phyloP scores from a whole-genome alignment of 2,329 filamentous ascomycete genomes.

The Colletotrichum lupini region DNA sequence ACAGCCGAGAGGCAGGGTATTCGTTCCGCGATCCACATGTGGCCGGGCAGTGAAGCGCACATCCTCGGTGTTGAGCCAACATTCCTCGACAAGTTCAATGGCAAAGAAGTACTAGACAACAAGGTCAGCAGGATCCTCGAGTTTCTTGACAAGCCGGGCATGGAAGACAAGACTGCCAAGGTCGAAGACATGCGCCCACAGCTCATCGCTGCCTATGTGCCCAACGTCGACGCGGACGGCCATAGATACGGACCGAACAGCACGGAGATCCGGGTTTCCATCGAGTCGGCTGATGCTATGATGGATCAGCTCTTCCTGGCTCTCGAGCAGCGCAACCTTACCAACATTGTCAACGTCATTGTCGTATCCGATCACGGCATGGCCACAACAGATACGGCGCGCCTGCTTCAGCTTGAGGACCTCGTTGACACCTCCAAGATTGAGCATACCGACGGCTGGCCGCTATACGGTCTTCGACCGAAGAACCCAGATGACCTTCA shows the following conservation, averaged over 20 bases:
- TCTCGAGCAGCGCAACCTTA: constrained; percentile 84
- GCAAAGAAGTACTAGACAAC: constrained; percentile 75
- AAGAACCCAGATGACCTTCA: constrained; percentile 75
- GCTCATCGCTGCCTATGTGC: constrained; percentile 93
- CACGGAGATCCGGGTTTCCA: constrained; percentile 86
- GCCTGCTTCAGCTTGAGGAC: constrained; percentile 91
- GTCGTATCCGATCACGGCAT: constrained; percentile 99
- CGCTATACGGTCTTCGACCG: constrained; percentile 87
- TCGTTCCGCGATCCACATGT: constrained; percentile 92
- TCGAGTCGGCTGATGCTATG: constrained; percentile 84
- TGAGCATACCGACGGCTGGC: constrained; percentile 93
- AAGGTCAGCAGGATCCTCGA: constrained; percentile 85
- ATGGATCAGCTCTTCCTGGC: constrained; percentile 80
- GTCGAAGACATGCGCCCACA: constrained; percentile 77
- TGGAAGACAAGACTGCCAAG: constrained; percentile 65
- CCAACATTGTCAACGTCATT: constrained; percentile 89
- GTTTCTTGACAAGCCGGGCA: constrained; percentile 85
- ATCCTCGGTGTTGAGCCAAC: constrained; percentile 80
- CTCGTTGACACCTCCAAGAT: constrained; percentile 82
- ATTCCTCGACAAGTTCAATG: constrained; percentile 87
- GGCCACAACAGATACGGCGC: constrained; percentile 86
- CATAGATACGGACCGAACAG: constrained; percentile 94
- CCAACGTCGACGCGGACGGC: constrained; percentile 88
- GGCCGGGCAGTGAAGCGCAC: constrained; percentile 94
- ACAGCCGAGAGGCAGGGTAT: constrained; percentile 88